Percentiles rank a stretch among this genome's conserved stretches.
These are phyloP conservation scores for Cutaneotrichosporon sp. DNA, from an alignment of 1,284 basidiomycete species.

Conservation along the genomic window DNA sequence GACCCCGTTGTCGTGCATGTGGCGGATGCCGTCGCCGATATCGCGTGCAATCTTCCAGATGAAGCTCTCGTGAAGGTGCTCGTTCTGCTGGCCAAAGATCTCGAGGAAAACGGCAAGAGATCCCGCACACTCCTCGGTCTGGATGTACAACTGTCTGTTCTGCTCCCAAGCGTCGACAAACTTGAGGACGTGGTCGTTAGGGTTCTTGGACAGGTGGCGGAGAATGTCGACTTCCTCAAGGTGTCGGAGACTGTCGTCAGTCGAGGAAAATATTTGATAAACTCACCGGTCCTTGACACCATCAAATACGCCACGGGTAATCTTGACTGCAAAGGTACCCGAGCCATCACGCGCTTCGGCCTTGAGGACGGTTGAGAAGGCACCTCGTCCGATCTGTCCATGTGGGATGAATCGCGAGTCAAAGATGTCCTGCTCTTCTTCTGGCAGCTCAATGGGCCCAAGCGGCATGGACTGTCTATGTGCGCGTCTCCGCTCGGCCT, in stretches of 20 bases:
- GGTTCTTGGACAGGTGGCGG: slow-evolving; percentile 64
- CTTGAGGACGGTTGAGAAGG: slow-evolving; percentile 92
- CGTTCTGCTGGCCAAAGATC: slow-evolving; percentile 83
- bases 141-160: slow-evolving; percentile 81
- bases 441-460: slow-evolving; percentile 27
- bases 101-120: slow-evolving; percentile 89
- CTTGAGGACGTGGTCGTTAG: slow-evolving; percentile 77
- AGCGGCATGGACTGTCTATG: slow-evolving; percentile 52
- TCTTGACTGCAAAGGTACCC: slow-evolving; percentile 83
- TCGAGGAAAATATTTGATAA: not conserved
- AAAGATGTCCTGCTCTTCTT: slow-evolving; percentile 46
- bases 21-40: slow-evolving; percentile 78
- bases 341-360: slow-evolving; percentile 67
- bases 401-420: slow-evolving; percentile 66
- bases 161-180: slow-evolving; percentile 98
- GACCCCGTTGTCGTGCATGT: slow-evolving; percentile 84
- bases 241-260: slow-evolving; percentile 63
- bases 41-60: slow-evolving; percentile 98
- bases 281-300: slow-evolving; percentile 72
- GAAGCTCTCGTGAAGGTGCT: slow-evolving; percentile 82
- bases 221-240: slow-evolving; percentile 95
- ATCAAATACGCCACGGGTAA: slow-evolving; percentile 81
- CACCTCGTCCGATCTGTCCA: slow-evolving; percentile 83
- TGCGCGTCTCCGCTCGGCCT: slow-evolving; percentile 34
- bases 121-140: slow-evolving; percentile 92